Evolutionary conservation across 495 filamentous ascomycete species (phyloP).

Genomic region (Cercophora newfieldiana): DNA sequence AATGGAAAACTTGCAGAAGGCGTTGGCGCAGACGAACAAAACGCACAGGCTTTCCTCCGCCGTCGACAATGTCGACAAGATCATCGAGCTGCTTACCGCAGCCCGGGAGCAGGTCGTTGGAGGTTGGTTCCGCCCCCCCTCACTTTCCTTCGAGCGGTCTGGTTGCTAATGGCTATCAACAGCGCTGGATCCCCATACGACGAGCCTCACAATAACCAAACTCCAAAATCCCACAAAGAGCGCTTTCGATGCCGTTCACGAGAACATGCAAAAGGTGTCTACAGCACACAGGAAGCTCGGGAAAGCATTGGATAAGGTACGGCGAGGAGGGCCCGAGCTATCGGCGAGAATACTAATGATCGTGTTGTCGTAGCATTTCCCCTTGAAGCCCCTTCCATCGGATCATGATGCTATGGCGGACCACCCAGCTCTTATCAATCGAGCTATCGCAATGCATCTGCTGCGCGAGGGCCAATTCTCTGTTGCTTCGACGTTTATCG

Average conservation of each 20-base stretch:
- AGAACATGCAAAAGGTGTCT: conserved; percentile 77
- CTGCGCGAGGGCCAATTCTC: conserved; percentile 90
- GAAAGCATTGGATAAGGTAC: conserved; percentile 79
- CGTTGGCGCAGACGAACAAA: conserved; percentile 68
- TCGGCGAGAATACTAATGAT: background rate
- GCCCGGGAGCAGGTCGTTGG: conserved; percentile 69
- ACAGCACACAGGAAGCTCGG: conserved; percentile 75
- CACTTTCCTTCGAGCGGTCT: background rate
- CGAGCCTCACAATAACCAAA: conserved; percentile 71
- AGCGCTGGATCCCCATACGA: conserved; percentile 65
- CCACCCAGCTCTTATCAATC: conserved; percentile 75
- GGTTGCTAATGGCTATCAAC: background rate
- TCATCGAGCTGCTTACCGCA: conserved; percentile 71
- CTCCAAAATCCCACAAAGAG: conserved; percentile 80
- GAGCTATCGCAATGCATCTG: conserved; percentile 94
- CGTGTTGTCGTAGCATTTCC: conserved; percentile 61
- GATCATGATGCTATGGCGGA: conserved; percentile 81
- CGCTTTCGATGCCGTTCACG: conserved; percentile 74
- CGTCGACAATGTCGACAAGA: conserved; percentile 73
- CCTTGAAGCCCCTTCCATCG: conserved; percentile 72
- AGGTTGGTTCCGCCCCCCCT: conserved; percentile 46
- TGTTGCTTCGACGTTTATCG: conserved; percentile 79
- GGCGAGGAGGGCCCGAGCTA: background rate
- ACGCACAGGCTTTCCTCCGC: conserved; percentile 69
- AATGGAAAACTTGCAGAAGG: conserved; percentile 58